Conservation (phyloP, 129 eudicot genomes). For the Smallanthus sonchifolius region DNA sequence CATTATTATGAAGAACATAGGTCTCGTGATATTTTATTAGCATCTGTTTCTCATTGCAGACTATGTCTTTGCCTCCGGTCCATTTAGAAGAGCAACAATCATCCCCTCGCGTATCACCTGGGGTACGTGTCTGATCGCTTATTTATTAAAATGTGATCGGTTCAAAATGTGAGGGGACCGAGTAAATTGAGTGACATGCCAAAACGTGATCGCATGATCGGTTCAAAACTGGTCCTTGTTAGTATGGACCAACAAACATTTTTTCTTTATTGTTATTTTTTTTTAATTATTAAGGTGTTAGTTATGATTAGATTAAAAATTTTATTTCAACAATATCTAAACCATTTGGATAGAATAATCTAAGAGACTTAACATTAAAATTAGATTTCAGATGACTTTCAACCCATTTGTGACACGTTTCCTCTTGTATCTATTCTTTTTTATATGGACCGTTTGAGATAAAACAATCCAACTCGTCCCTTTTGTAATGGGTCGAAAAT, state of each 20-base stretch:
- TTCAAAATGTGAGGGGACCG: no score
- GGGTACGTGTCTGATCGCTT: background rate
- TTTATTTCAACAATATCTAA: background rate
- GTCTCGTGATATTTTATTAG: background rate
- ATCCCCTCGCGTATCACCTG: constrained; percentile 52
- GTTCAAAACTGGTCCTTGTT: background rate
- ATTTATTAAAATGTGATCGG: no score
- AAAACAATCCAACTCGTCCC: background rate
- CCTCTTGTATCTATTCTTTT: background rate
- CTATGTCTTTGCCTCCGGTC: constrained; percentile 51
- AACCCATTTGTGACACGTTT: background rate
- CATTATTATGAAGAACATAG: background rate
- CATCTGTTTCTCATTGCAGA: constrained; percentile 34
- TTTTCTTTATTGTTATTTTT: background rate
- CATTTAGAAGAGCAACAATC: constrained; percentile 39
- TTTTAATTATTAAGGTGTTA: background rate
- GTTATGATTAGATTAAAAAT: background rate
- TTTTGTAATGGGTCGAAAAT: background rate
- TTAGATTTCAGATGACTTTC: background rate
- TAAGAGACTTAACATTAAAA: background rate
- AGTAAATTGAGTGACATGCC: background rate
- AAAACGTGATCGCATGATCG: background rate
- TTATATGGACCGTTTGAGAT: background rate
- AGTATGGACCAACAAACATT: background rate
- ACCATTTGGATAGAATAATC: background rate